Conservation (phyloP, 148 eudicot genomes). For the Drosera capensis region DNA sequence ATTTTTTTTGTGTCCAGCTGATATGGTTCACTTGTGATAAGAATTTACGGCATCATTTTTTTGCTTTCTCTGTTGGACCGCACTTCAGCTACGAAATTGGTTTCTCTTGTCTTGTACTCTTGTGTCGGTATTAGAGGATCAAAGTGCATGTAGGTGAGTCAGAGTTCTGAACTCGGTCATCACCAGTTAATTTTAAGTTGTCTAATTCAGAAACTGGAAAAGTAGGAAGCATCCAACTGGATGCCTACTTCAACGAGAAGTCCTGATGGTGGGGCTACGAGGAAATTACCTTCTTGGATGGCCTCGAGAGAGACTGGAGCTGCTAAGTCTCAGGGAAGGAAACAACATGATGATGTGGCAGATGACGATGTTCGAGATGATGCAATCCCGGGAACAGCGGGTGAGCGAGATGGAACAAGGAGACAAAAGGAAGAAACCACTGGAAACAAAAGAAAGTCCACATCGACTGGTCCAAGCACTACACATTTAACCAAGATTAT, state of each 20-base stretch:
- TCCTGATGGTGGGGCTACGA: slow-evolving; percentile 11
- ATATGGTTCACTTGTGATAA: too few species aligned
- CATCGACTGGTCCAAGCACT: slow-evolving; percentile 20
- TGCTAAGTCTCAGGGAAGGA: slow-evolving; percentile 15
- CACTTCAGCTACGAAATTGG: too few species aligned
- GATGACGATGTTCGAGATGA: slow-evolving; percentile 13
- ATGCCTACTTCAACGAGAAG: slow-evolving; percentile 35
- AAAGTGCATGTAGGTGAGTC: too few species aligned
- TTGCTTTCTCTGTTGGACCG: too few species aligned
- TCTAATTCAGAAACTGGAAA: too few species aligned
- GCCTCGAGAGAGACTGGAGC: slow-evolving; percentile 36
- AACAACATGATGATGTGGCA: slow-evolving; percentile 12
- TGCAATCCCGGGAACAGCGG: slow-evolving; percentile 11
- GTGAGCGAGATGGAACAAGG: slow-evolving; percentile 16
- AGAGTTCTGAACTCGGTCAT: too few species aligned
- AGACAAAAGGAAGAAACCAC: slow-evolving; percentile 10
- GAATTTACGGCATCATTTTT: too few species aligned
- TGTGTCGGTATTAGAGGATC: too few species aligned
- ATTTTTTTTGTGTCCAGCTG: too few species aligned
- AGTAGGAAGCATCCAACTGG: too few species aligned
- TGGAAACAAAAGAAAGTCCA: slow-evolving; percentile 10
- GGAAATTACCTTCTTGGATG: slow-evolving; percentile 92
- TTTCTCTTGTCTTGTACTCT: too few species aligned
- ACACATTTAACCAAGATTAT: slow-evolving; percentile 44
- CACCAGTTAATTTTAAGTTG: too few species aligned